Percentiles rank a stretch among this genome's conserved stretches.
phyloP scores from a whole-genome alignment of 495 filamentous ascomycete species.

The Hyaloscypha hepaticicola region DNA sequence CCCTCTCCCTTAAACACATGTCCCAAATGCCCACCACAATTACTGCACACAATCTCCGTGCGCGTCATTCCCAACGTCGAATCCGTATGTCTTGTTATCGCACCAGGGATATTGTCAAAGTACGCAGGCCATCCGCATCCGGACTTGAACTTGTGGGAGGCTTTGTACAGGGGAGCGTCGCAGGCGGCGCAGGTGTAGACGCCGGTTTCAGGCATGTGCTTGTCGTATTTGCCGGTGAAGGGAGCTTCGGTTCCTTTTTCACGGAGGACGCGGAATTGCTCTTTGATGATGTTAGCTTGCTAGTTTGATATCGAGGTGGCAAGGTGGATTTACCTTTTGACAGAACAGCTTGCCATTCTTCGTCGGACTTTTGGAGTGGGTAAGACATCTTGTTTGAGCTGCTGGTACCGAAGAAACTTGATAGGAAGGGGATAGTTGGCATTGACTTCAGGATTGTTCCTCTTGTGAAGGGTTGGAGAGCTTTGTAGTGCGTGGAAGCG shows the following conservation, averaged over 20 bases:
- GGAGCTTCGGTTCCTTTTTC: constrained; percentile 87
- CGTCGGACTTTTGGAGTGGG: constrained; percentile 73
- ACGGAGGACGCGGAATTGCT: constrained; percentile 91
- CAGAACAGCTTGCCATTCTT: constrained; percentile 87
- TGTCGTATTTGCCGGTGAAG: constrained; percentile 78
- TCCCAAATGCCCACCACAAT: constrained; percentile 93
- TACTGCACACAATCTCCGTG: constrained; percentile 89
- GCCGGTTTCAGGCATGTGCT: constrained; percentile 71
- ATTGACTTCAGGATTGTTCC: constrained; percentile 30
- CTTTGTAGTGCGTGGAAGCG: constrained; percentile 20
- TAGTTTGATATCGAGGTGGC: constrained; percentile 8
- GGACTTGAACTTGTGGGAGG: constrained; percentile 89
- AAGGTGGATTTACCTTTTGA: constrained; percentile 57
- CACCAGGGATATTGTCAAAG: constrained; percentile 88
- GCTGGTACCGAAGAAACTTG: constrained; percentile 68
- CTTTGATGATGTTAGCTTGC: constrained; percentile 46
- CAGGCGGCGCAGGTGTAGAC: constrained; percentile 87
- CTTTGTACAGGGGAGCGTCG: constrained; percentile 82
- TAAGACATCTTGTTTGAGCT: constrained; percentile 65
- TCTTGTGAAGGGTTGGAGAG: constrained; percentile 23
- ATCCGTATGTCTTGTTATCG: constrained; percentile 79
- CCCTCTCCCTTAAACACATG: constrained; percentile 98
- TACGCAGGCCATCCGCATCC: constrained; percentile 98
- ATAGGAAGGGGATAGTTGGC: constrained; percentile 68
- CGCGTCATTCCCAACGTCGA: constrained; percentile 75